These are phyloP conservation scores for Neurospora discreta DNA, from an alignment of 495 filamentous ascomycete species.

Conservation along the genomic window DNA sequence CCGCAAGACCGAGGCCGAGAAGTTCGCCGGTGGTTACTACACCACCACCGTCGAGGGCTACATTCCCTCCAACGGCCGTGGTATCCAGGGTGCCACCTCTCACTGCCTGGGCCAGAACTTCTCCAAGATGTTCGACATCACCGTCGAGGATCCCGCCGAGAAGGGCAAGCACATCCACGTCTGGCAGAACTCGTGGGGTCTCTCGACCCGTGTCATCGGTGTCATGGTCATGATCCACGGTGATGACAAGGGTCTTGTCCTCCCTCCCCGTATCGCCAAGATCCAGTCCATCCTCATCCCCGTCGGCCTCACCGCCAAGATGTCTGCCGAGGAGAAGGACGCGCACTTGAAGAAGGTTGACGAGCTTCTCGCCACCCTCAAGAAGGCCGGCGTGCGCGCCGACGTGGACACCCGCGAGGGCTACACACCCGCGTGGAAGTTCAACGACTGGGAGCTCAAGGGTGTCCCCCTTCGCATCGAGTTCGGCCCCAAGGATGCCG, in stretches of 20 bases:
- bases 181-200: constrained; percentile 98
- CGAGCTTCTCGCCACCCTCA: constrained; percentile 50
- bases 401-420: constrained; percentile 71
- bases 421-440: constrained; percentile 92
- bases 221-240: constrained; percentile 98
- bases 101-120: constrained; percentile 96
- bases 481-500: constrained; percentile 87
- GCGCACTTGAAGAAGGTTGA: constrained; percentile 62
- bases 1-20: constrained; percentile 84
- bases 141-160: constrained; percentile 72
- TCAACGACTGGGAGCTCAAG: constrained; percentile 94
- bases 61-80: constrained; percentile 85
- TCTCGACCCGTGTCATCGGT: constrained; percentile 88
- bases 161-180: constrained; percentile 57
- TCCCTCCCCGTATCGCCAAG: constrained; percentile 79
- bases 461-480: constrained; percentile 89
- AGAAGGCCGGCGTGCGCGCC: constrained; percentile 54
- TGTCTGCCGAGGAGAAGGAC: constrained; percentile 60
- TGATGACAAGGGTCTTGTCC: constrained; percentile 86
- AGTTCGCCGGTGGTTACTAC: constrained; percentile 92
- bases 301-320: constrained; percentile 86
- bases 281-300: constrained; percentile 79
- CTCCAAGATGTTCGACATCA: constrained; percentile 96
- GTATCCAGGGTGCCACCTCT: constrained; percentile 90
- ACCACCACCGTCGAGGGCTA: constrained; percentile 94